phyloP scores from a whole-genome alignment of 345 rosid genomes.

The Carallia pectinifolia region DNA sequence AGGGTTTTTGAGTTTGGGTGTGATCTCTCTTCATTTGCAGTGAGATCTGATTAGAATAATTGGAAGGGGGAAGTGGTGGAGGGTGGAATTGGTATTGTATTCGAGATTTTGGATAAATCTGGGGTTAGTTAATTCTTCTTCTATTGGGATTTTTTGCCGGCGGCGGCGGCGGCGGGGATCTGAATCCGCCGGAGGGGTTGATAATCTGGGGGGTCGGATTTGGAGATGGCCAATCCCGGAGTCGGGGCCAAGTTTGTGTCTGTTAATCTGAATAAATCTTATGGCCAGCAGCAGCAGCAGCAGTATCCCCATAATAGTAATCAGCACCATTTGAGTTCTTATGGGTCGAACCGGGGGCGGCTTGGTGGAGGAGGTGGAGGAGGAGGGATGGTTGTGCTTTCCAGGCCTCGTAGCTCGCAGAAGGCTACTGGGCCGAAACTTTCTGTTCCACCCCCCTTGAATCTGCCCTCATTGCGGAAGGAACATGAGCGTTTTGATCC shows the following conservation, averaged over 20 bases:
- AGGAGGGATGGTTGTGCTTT: conserved; percentile 89
- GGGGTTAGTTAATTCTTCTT: conserved; percentile 7
- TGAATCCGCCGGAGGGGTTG: conserved; percentile 36
- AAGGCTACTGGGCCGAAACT: conserved; percentile 79
- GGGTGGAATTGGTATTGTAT: not conserved
- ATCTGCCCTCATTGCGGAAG: conserved; percentile 84
- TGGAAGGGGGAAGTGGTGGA: not conserved
- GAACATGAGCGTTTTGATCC: conserved; percentile 88
- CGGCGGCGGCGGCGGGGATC: conserved; percentile 40
- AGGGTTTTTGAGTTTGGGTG: not conserved
- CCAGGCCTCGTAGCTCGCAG: conserved; percentile 90
- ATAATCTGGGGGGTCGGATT: conserved; percentile 37
- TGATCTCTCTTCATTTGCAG: not conserved
- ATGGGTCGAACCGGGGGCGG: conserved; percentile 51
- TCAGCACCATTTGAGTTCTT: conserved; percentile 36
- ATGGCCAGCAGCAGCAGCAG: conserved; percentile 60
- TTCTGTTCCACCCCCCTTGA: conserved; percentile 99
- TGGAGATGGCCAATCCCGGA: conserved; percentile 89
- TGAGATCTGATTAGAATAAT: conserved; percentile 14
- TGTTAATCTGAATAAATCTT: conserved; percentile 87
- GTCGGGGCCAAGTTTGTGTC: conserved; percentile 75
- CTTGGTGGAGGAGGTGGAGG: conserved; percentile 47
- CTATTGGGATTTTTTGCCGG: conserved; percentile 50
- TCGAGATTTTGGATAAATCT: not conserved
- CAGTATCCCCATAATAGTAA: conserved; percentile 42